phyloP scores from a whole-genome alignment of 768 basidiomycete genomes.

The Trametes villosa region DNA sequence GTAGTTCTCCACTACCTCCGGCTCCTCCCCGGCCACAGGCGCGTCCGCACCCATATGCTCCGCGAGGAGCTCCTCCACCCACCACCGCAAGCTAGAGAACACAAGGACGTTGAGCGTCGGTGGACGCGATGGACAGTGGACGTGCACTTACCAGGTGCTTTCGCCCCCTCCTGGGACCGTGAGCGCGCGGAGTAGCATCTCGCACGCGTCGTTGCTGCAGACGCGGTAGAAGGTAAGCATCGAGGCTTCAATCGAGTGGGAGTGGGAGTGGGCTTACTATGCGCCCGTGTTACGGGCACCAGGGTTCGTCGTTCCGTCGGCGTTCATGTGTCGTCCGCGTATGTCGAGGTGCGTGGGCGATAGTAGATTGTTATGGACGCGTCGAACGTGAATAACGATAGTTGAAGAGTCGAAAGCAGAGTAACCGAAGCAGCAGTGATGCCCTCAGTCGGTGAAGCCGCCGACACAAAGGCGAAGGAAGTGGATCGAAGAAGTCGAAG shows the following conservation, averaged over 20 bases:
- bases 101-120: not conserved
- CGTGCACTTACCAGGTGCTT: conserved; percentile 4
- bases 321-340: not conserved
- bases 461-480: not conserved
- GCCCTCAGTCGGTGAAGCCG: not conserved
- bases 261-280: no score
- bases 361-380: no score
- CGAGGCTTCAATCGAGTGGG: no score
- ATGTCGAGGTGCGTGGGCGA: not conserved
- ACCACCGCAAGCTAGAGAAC: conserved; percentile 1
- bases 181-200: not conserved
- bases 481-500: not conserved
- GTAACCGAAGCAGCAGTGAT: not conserved
- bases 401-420: not conserved
- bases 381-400: no score
- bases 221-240: no score
- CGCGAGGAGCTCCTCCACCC: conserved; percentile 2
- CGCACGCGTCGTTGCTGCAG: not conserved
- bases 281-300: no score
- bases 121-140: not conserved
- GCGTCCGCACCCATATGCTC: not conserved
- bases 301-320: not conserved
- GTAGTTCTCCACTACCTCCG: conserved; percentile 1
- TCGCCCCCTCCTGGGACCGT: not conserved
- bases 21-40: conserved; percentile 7